Evolutionary conservation across 2,329 filamentous ascomycete genomes (phyloP), one percentile per base, ranked within the genome.

Genomic region (Zasmidium angulare): DNA sequence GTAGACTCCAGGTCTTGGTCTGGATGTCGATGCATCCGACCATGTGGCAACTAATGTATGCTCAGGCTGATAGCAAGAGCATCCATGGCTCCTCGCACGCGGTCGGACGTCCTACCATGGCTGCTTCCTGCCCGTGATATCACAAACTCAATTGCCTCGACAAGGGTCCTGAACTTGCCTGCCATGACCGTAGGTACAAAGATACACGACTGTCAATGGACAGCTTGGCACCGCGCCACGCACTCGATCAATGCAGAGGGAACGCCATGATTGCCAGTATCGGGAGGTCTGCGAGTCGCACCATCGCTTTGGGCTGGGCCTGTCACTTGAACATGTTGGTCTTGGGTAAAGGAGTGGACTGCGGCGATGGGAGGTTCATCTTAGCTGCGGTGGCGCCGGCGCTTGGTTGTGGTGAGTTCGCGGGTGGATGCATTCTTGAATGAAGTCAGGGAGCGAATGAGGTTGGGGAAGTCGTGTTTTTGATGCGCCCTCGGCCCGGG

Each of bases 381-480:
- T 64, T 56, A 53, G 51, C 19, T 50, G 29, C 20, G n/a, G n/a
- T 56, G 47, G n/a, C 36, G n/a, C 48, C 49, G 59, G 46, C 58
- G 61, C 53, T 56, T 43, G 36, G 36, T 7, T 7, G 29, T 52
- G 50, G 47, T 12, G 48, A 49, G 23, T 23, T 53, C 6, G 23
- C 50, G 24, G 26, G 36, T 47, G 43, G 21, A 43, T 49, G 55
- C 50, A 55, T 54, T 51, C 29, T 23, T 49, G 6, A 29, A 36
- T 26, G 58, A 43, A 48, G 23, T 56, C 56, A 57, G 54, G 56
- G 54, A 56, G 50, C 60, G 56, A 62, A 62, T 62, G 60, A 59
- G 46, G 50, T 56, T 31, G 2, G 36, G 19, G 52, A 62, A 49
- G 55, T 59, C 19, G 56, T 46, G 55, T 53, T 52, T 61, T 43